Conservation (phyloP, 2,329 filamentous ascomycete genomes). For the Kalmusia sp. region DNA sequence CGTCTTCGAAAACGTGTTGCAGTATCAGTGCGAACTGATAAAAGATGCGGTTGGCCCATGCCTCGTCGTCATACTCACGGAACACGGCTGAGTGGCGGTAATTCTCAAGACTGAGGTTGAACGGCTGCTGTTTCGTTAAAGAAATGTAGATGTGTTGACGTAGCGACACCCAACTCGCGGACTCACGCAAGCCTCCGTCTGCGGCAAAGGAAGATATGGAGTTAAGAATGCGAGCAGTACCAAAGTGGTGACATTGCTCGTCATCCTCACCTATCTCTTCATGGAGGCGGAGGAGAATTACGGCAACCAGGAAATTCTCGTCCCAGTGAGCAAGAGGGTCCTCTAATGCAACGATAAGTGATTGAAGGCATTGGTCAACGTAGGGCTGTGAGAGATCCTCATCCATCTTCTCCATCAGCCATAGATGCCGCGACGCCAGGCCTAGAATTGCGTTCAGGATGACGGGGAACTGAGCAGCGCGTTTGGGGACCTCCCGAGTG, state of each 20-base stretch:
- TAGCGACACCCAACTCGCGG: conserved; percentile 50
- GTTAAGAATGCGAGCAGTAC: conserved; percentile 48
- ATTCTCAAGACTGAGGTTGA: conserved; percentile 39
- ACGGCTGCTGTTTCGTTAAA: conserved; percentile 42
- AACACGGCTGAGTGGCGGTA: conserved; percentile 38
- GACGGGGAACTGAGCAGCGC: conserved; percentile 56
- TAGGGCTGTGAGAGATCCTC: conserved; percentile 55
- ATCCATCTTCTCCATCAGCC: conserved; percentile 45
- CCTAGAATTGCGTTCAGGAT: conserved; percentile 57
- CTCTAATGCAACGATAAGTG: conserved; percentile 55
- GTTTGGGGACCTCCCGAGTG: conserved; percentile 54
- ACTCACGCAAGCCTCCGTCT: conserved; percentile 50
- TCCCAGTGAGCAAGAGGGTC: conserved; percentile 52
- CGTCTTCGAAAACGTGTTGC: conserved; percentile 34
- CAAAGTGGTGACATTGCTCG: conserved; percentile 49
- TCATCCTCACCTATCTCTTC: conserved; percentile 55
- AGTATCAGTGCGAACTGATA: conserved; percentile 40
- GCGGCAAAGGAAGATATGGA: conserved; percentile 47
- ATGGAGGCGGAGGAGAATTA: conserved; percentile 58
- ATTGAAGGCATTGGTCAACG: conserved; percentile 54
- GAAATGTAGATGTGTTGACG: conserved; percentile 52
- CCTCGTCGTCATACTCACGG: conserved; percentile 36
- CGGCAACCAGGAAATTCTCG: conserved; percentile 56
- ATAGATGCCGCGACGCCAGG: conserved; percentile 55
- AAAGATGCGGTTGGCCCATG: conserved; percentile 42